Conservation (phyloP, 176 grass and related monocot species). For the Aegilops longissima region DNA sequence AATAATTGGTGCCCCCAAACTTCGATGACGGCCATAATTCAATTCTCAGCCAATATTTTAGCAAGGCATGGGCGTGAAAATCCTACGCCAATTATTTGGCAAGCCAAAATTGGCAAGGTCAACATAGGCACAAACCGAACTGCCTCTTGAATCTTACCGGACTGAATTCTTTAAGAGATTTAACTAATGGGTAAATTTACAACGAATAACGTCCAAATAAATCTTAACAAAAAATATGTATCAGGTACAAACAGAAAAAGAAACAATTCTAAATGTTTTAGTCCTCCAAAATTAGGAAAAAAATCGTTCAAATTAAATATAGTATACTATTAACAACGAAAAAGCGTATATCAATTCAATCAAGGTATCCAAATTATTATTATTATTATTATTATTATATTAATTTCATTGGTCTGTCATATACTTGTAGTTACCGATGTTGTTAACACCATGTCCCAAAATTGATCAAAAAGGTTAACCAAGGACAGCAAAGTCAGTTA, state of each 20-base stretch:
- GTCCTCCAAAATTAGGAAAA: neutral
- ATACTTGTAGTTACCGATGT: neutral
- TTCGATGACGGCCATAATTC: too few species aligned
- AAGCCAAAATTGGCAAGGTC: too few species aligned
- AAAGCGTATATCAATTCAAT: neutral
- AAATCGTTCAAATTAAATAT: neutral
- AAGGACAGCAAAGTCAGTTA: neutral
- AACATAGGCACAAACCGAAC: too few species aligned
- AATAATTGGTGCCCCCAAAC: too few species aligned
- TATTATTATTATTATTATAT: too few species aligned
- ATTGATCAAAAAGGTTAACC: neutral
- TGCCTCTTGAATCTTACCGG: too few species aligned
- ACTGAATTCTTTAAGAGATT: neutral
- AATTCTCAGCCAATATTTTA: too few species aligned
- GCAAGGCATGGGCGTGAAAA: too few species aligned
- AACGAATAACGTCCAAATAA: neutral
- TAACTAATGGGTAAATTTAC: neutral
- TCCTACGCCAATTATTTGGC: too few species aligned
- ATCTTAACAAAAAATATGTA: too few species aligned
- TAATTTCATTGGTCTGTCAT: neutral
- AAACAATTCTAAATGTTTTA: neutral
- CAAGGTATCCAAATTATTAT: neutral
- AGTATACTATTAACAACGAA: accelerated
- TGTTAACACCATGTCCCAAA: neutral
- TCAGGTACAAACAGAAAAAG: too few species aligned